Conservation (phyloP, 2,329 filamentous ascomycete species). For the Talaromyces verruculosus region DNA sequence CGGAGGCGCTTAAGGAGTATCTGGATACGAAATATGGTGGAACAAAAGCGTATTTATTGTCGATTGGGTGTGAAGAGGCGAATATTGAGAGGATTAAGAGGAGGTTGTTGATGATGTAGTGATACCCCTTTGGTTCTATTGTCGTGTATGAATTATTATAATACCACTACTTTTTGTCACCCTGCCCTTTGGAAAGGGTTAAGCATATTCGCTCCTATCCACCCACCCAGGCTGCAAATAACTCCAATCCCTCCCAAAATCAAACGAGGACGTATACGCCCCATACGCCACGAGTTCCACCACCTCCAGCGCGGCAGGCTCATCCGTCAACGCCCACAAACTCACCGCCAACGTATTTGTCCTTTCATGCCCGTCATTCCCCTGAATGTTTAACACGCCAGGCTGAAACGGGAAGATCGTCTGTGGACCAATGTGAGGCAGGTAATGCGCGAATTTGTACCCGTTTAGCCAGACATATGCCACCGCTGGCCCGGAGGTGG, state of each 20-base stretch:
- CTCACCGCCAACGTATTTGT: slow-evolving; percentile 66
- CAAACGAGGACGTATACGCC: slow-evolving; percentile 15
- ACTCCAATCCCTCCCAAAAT: slow-evolving; percentile 17
- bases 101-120: slow-evolving; percentile 28
- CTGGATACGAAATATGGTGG: slow-evolving; percentile 65
- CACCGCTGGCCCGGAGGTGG: slow-evolving; percentile 56
- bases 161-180: background rate
- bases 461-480: slow-evolving; percentile 71
- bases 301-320: slow-evolving; percentile 57
- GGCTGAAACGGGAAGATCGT: slow-evolving; percentile 69
- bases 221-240: slow-evolving; percentile 18
- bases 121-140: slow-evolving; percentile 13
- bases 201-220: slow-evolving; percentile 20
- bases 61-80: slow-evolving; percentile 57
- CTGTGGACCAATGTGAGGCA: slow-evolving; percentile 72
- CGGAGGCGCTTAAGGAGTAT: slow-evolving; percentile 58
- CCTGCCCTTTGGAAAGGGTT: background rate
- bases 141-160: background rate
- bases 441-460: slow-evolving; percentile 68
- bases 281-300: slow-evolving; percentile 53
- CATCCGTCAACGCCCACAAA: slow-evolving; percentile 64
- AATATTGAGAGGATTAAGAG: slow-evolving; percentile 43
- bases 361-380: slow-evolving; percentile 60
- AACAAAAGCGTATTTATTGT: slow-evolving; percentile 63
- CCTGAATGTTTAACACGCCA: slow-evolving; percentile 55